Evolutionary conservation across 352 stramenopile species (phyloP), one percentile per base, ranked within the genome.

Genomic region (Pythium graminicola): DNA sequence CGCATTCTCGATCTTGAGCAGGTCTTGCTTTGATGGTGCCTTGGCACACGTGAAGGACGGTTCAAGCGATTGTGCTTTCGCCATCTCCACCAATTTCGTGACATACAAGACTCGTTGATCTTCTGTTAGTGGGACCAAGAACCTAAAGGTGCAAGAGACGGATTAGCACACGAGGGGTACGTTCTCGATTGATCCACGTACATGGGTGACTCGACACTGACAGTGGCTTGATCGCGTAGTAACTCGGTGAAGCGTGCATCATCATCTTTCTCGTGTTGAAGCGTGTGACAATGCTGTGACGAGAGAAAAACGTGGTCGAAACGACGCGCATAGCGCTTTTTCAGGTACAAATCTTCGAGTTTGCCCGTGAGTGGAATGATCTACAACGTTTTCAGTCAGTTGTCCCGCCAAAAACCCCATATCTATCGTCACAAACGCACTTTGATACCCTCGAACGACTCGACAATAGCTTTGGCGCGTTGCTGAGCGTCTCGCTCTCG

Each of bases 221-320:
- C 69, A 10, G 43, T 52, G 0, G 81, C 75, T 13, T 59, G 44
- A 16, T 68, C 48, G 7, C 63, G 58, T 17, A 90, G 62, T 24
- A 90, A 36, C 11, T 58, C 62, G 8, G 61, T 73, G 33, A 87
- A 71, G 3, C 44, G 14, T 17, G 43, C 24, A 54, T 20, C 53
- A 6, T 54, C 52, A 1, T 65, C 0, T 59, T 36, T 17, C 1
- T 43, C 41, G 26, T 57, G 54, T 32, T 85, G 69, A 2, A 90
- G 51, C 35, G 47, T 70, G 48, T 86, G 74, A 24, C 57, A 77
- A 27, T 84, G 67, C 36, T 88, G 79, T 0, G 73, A 73, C 1
- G 79, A 88, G 10, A 90, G 49, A 35, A 87, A 87, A 5, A 72
- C 76, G 38, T 84, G 65, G 50, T 89, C 68, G 42, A 93, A 93